phyloP scores from a whole-genome alignment of 2,329 filamentous ascomycete species.

The Didymella pomorum region DNA sequence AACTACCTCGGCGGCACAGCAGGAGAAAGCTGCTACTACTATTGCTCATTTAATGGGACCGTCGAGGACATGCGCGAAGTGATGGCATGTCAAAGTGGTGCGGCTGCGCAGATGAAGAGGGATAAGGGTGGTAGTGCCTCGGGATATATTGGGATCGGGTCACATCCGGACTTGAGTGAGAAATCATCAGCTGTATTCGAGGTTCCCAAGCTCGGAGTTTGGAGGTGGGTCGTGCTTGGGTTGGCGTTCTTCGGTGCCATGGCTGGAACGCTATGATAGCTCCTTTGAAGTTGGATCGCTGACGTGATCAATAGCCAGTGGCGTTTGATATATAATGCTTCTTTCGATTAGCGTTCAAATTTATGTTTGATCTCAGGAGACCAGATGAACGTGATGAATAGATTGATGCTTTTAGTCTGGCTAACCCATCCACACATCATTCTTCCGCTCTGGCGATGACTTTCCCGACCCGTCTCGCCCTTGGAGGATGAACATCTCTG shows the following conservation, averaged over 20 bases:
- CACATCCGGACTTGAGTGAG: not conserved
- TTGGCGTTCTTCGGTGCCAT: not conserved
- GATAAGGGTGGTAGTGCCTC: not conserved
- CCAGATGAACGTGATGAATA: not conserved
- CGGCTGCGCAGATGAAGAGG: not conserved
- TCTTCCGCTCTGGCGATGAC: slow-evolving; percentile 9
- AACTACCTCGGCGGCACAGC: not conserved
- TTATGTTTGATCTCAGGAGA: not conserved
- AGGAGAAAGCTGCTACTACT: not conserved
- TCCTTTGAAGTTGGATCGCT: not conserved
- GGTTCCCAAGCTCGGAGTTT: not conserved
- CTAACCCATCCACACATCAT: slow-evolving; percentile 16
- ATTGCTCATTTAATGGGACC: not conserved
- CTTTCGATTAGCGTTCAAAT: too few relatives aligned
- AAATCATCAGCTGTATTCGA: not conserved
- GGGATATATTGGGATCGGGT: not conserved
- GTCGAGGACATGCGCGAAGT: not conserved
- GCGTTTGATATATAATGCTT: too few relatives aligned
- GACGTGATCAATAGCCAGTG: not conserved
- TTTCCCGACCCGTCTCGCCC: slow-evolving; percentile 4
- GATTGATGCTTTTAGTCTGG: not conserved
- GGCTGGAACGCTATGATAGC: not conserved
- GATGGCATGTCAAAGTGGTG: not conserved
- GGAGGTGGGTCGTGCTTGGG: not conserved
- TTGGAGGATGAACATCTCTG: slow-evolving; percentile 16